Evolutionary conservation across 208 protist species (phyloP), one percentile per base, ranked within the genome.

Genomic region (Leishmania turanica): DNA sequence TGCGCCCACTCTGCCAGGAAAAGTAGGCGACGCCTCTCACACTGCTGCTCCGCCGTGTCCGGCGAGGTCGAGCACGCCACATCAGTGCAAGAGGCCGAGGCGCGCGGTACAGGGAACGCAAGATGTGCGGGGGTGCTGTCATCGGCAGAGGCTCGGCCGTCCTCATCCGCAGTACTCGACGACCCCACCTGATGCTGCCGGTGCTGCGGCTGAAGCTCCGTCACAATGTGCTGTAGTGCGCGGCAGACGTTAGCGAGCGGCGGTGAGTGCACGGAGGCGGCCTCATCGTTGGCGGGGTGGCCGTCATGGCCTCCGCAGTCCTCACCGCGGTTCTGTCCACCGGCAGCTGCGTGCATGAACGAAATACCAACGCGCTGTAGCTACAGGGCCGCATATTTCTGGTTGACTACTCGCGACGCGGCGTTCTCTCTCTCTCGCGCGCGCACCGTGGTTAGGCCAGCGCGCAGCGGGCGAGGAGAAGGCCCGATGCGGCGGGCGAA

Each of bases 1-100:
- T 60, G 76, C 45, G 76, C 64, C 62, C 76, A 72, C 47, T 68
- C n/a, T 27, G 76, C 42, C 0, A 79, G 45, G 17, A 47, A 56
- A 1, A 71, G 31, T 15, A 79, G 45, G 11, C 76, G 76, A 3
- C 34, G 49, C 56, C 13, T 40, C 56, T 66, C 74, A 19, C 45
- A 24, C 71, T 75, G 49, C 49, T 58, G 71, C 31, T 47, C 8
- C 68, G 68, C 68, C 40, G 45, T 49, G 68, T 49, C 27, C 15
- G 13, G 21, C 24, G 19, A 17, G 6, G 24, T 13, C 9, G 42
- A 31, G 68, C 6, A 47, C 42, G 15, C 42, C 68, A 27, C 9
- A 72, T 53, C 68, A 42, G 27, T 45, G 45, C 9, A 24, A 3
- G 71, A 24, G 71, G 3, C 45, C 27, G 71, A 60, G 27, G 71